phyloP scores from a whole-genome alignment of 441 rosid species.

The Dalechampia spathulata region DNA sequence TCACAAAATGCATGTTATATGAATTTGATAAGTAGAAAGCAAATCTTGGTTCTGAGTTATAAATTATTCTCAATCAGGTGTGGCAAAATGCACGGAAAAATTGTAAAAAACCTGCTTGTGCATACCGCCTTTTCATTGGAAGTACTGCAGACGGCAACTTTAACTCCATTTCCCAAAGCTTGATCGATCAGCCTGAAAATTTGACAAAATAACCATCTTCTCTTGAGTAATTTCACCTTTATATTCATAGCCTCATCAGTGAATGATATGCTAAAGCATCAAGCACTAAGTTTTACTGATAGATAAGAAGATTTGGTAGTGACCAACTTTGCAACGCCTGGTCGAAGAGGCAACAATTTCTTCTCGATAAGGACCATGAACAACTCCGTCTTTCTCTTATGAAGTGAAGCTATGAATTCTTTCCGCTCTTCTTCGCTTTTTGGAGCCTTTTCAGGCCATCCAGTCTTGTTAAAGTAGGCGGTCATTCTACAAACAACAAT shows the following conservation, averaged over 20 bases:
- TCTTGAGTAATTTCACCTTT: neutral
- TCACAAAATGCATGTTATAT: neutral
- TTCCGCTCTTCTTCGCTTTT: slow-evolving; percentile 79
- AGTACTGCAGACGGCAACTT: slow-evolving; percentile 94
- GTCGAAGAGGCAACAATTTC: slow-evolving; percentile 85
- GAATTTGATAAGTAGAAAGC: slow-evolving; percentile 7
- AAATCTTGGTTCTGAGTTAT: neutral
- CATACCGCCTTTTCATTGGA: slow-evolving; percentile 99
- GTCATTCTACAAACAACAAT: slow-evolving; percentile 58
- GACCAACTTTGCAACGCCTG: slow-evolving; percentile 82
- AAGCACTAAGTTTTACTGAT: slow-evolving; percentile 1
- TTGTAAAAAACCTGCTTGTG: slow-evolving; percentile 59
- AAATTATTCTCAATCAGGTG: neutral
- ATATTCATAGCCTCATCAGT: neutral
- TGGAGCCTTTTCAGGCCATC: slow-evolving; percentile 92
- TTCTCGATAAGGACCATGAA: slow-evolving; percentile 93
- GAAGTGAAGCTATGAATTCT: slow-evolving; percentile 80
- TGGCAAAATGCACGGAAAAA: slow-evolving; percentile 10
- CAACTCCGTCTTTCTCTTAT: slow-evolving; percentile 76
- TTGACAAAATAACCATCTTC: neutral
- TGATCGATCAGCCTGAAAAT: slow-evolving; percentile 76
- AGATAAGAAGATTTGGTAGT: slow-evolving; percentile 13
- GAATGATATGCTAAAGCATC: neutral
- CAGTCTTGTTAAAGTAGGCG: slow-evolving; percentile 76
- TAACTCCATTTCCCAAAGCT: slow-evolving; percentile 71